Evolutionary conservation across 495 filamentous ascomycete genomes (phyloP), one percentile per base, ranked within the genome.

Genomic region (Neurospora sp.): DNA sequence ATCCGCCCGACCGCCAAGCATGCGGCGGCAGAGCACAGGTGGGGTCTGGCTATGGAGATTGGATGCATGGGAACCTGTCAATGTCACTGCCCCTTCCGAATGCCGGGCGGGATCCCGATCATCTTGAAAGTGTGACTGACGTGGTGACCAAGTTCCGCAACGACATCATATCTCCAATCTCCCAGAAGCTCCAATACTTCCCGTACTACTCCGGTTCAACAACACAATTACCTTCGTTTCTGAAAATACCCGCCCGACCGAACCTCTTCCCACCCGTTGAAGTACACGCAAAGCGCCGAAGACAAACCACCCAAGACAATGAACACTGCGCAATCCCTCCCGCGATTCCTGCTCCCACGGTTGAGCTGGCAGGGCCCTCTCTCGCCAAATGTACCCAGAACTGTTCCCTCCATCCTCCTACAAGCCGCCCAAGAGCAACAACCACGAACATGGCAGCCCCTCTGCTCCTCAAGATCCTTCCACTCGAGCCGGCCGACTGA

Each of bases 101-200:
- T 18, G 53, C 53, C 14, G 53, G 53, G 27, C 53, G 12, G 4
- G 7, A 37, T 65, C 53, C 53, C 53, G 53, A 65, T 3, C 53
- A 65, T 65, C 27, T 61, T 65, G 27, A 18, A 65, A 35, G 53
- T 35, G 53, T 65, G 27, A 65, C 27, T 35, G 53, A 65, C 53
- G 53, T 65, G 53, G 53, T 65, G 53, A 96, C 73, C 95, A 98
- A 93, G 73, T 88, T 97, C 48, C 96, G 93, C 78, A 98, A 99
- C 76, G 89, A 96, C 14, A 93, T 93, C 18, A 97, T 96, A 93
- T 86, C 98, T 68, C 93, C 53, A 65, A 65, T 65, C 14, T 35
- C 53, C 53, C 27, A 61, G 14, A 4, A 65, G 53, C 53, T 65
- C 27, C 53, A 65, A 27, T 0, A 35, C 22, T 61, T 35, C 53